phyloP scores from a whole-genome alignment of 1,284 basidiomycete species.

The Boletellus dicymbophilus region DNA sequence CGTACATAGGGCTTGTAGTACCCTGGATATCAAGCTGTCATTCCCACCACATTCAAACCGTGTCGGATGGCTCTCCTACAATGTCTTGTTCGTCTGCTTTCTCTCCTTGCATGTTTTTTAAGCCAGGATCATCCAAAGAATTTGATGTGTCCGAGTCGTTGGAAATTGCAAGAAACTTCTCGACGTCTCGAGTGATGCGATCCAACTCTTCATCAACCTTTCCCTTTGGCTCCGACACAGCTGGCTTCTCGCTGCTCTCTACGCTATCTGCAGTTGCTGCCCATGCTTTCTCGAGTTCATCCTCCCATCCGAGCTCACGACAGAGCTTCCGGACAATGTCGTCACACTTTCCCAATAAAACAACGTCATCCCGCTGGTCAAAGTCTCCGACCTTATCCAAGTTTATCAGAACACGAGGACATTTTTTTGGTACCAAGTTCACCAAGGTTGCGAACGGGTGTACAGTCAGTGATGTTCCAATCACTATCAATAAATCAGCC shows the following conservation, averaged over 20 bases:
- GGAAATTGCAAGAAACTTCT: conserved; percentile 28
- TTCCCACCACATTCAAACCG: too few relatives aligned
- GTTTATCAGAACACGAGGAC: conserved; percentile 66
- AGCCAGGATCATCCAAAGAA: not conserved
- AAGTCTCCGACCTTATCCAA: conserved; percentile 66
- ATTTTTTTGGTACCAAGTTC: conserved; percentile 45
- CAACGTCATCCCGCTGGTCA: conserved; percentile 52
- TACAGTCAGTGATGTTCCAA: conserved; percentile 89
- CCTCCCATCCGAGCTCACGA: conserved; percentile 68
- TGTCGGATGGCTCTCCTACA: too few relatives aligned
- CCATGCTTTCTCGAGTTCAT: conserved; percentile 62
- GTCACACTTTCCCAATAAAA: conserved; percentile 71
- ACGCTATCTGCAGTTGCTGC: conserved; percentile 41
- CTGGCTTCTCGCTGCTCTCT: conserved; percentile 20
- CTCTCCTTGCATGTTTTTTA: not conserved
- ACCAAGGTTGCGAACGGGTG: conserved; percentile 76
- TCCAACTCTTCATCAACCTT: conserved; percentile 36
- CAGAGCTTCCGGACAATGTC: conserved; percentile 59
- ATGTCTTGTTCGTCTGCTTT: conserved; percentile 1
- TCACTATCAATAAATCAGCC: conserved; percentile 88
- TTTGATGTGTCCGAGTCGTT: conserved; percentile 2
- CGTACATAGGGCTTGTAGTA: too few relatives aligned
- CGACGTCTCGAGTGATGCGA: conserved; percentile 34
- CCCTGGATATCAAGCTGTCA: too few relatives aligned
- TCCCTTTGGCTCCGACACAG: conserved; percentile 10